phyloP scores from a whole-genome alignment of 345 rosid species.

The Anastatica hierochuntica region DNA sequence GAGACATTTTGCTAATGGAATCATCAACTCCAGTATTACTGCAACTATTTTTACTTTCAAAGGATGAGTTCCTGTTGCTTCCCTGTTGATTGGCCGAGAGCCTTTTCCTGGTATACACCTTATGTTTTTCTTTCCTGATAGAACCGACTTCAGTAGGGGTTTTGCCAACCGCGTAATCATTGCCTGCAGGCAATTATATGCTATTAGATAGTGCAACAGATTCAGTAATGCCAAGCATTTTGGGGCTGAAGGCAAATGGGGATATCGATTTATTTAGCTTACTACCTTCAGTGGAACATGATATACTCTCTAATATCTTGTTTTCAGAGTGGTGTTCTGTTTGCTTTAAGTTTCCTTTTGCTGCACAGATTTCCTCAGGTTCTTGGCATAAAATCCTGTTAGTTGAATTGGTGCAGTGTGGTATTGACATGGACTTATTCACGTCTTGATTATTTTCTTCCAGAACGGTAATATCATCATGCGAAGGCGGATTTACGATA shows the following conservation, averaged over 20 bases:
- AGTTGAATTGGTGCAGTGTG: constrained; percentile 18
- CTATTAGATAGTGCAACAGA: neutral
- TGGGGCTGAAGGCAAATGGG: constrained; percentile 1
- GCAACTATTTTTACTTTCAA: constrained; percentile 41
- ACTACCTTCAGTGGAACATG: constrained; percentile 35
- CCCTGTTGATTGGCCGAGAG: constrained; percentile 20
- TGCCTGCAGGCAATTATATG: constrained; percentile 17
- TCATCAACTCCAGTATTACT: constrained; percentile 23
- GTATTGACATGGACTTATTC: constrained; percentile 20
- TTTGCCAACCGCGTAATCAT: neutral
- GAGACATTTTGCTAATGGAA: constrained; percentile 14
- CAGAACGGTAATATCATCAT: constrained; percentile 19
- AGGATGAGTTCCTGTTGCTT: constrained; percentile 27
- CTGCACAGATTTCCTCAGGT: constrained; percentile 8
- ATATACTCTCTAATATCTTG: constrained; percentile 14
- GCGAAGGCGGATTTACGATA: constrained; percentile 18
- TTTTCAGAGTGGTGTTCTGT: constrained; percentile 10
- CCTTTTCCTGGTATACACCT: constrained; percentile 46
- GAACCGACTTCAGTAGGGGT: constrained; percentile 16
- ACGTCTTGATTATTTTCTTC: constrained; percentile 20
- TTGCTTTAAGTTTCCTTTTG: constrained; percentile 15
- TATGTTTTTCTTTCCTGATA: constrained; percentile 21
- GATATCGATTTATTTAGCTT: constrained; percentile 1
- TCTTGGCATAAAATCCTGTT: constrained; percentile 13
- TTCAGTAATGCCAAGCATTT: constrained; percentile 9